These are phyloP conservation scores for Fusarium sp. DNA, from an alignment of 2,329 filamentous ascomycete genomes.

Conservation along the genomic window DNA sequence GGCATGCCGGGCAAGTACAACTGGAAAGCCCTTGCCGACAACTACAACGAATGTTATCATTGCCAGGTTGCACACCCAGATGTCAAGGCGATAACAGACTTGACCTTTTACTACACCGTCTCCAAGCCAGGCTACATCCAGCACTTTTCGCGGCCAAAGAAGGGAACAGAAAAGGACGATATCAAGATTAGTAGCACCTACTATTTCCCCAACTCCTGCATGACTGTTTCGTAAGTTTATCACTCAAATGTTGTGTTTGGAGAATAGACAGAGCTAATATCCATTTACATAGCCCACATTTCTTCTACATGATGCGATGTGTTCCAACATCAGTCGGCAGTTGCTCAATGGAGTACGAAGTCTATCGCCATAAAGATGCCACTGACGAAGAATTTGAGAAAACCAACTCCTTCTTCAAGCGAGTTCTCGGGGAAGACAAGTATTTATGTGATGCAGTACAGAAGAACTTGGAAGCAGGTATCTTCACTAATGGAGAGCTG, in stretches of 20 bases:
- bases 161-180: constrained; percentile 7
- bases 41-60: constrained; percentile 67
- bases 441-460: constrained; percentile 70
- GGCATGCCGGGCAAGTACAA: constrained; percentile 68
- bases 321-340: constrained; percentile 33
- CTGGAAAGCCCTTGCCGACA: constrained; percentile 72
- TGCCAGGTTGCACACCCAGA: constrained; percentile 35
- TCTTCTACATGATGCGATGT: constrained; percentile 39
- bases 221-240: constrained; percentile 35
- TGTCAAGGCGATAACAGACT: constrained; percentile 11
- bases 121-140: constrained; percentile 37
- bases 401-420: constrained; percentile 71
- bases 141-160: constrained; percentile 15
- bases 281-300: constrained; percentile 9
- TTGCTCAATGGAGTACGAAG: constrained; percentile 53
- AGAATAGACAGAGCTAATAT: neutral
- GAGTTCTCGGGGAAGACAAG: constrained; percentile 71
- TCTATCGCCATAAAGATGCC: constrained; percentile 71
- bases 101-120: constrained; percentile 3
- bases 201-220: constrained; percentile 35
- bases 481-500: constrained; percentile 53
- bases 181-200: constrained; percentile 29
- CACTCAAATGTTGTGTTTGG: too few species aligned
- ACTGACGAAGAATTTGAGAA: constrained; percentile 67
- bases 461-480: constrained; percentile 70